Percentiles rank a stretch among this genome's conserved stretches.
These are phyloP conservation scores for Staphylotrichum tortipilum DNA, from an alignment of 495 filamentous ascomycete species.

Conservation along the genomic window DNA sequence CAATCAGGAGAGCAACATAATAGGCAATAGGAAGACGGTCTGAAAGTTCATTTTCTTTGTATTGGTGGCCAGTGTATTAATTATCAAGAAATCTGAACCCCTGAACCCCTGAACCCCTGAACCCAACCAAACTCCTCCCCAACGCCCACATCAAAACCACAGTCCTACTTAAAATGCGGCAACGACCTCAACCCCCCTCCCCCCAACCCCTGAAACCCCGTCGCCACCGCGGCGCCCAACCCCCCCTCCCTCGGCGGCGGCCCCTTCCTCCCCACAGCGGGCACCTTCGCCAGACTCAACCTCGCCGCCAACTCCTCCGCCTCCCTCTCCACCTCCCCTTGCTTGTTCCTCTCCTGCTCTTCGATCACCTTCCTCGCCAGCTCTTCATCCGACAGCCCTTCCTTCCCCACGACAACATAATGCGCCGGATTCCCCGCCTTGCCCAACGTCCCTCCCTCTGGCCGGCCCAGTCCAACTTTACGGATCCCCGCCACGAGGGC, in stretches of 20 bases:
- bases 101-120: too few species aligned
- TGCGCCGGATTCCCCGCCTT: slow-evolving; percentile 36
- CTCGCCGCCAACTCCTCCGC: slow-evolving; percentile 15
- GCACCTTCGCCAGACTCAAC: slow-evolving; percentile 10
- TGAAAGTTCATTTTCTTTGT: too few species aligned
- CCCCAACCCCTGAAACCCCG: slow-evolving; percentile 7
- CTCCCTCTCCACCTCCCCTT: slow-evolving; percentile 4
- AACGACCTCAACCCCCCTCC: slow-evolving; percentile 8
- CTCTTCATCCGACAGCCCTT: not conserved
- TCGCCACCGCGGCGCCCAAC: not conserved
- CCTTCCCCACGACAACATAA: slow-evolving; percentile 40
- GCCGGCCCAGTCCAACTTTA: slow-evolving; percentile 60
- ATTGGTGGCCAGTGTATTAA: too few species aligned
- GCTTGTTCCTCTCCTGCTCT: not conserved
- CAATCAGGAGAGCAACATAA: too few species aligned
- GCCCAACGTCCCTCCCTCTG: slow-evolving; percentile 51
- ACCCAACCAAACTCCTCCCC: too few species aligned
- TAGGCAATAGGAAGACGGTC: too few species aligned
- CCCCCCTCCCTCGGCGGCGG: slow-evolving; percentile 2
- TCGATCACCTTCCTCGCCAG: slow-evolving; percentile 8
- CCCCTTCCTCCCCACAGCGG: slow-evolving; percentile 6
- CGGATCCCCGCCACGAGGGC: slow-evolving; percentile 62
- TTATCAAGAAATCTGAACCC: too few species aligned
- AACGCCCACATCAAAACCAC: too few species aligned
- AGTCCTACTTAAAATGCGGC: slow-evolving; percentile 9